phyloP scores from a whole-genome alignment of 2,329 filamentous ascomycete species.

The Apiospora pterosperma region DNA sequence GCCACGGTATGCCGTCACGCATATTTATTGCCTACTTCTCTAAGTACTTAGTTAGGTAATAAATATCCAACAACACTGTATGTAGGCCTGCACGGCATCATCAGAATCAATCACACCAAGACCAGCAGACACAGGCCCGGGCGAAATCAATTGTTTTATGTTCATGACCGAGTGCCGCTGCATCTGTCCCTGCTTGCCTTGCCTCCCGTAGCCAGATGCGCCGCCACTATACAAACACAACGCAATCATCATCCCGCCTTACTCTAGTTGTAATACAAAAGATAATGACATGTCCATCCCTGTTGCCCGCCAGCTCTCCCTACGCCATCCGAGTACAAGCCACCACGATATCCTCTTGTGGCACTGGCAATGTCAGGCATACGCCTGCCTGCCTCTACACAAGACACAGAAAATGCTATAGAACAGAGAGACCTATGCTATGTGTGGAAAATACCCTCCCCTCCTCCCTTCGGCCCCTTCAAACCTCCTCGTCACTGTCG shows the following conservation, averaged over 20 bases:
- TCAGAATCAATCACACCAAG: too few relatives aligned
- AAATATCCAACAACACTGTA: too few relatives aligned
- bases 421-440: neutral
- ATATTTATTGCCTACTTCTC: too few relatives aligned
- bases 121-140: too few relatives aligned
- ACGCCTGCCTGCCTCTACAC: neutral
- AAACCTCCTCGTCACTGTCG: constrained; percentile 86
- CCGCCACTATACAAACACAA: neutral
- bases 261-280: neutral
- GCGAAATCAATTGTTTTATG: neutral
- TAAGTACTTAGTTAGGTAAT: neutral
- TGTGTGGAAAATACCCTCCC: neutral
- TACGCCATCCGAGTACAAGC: neutral
- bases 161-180: neutral
- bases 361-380: neutral
- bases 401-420: neutral
- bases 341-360: neutral
- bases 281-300: neutral
- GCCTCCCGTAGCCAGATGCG: neutral
- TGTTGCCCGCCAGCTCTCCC: neutral
- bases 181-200: neutral
- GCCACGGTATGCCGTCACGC: neutral
- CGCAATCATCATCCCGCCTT: neutral
- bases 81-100: too few relatives aligned
- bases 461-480: constrained; percentile 12